phyloP scores from a whole-genome alignment of 2,329 filamentous ascomycete species.

The Ceratocystis huliohia region DNA sequence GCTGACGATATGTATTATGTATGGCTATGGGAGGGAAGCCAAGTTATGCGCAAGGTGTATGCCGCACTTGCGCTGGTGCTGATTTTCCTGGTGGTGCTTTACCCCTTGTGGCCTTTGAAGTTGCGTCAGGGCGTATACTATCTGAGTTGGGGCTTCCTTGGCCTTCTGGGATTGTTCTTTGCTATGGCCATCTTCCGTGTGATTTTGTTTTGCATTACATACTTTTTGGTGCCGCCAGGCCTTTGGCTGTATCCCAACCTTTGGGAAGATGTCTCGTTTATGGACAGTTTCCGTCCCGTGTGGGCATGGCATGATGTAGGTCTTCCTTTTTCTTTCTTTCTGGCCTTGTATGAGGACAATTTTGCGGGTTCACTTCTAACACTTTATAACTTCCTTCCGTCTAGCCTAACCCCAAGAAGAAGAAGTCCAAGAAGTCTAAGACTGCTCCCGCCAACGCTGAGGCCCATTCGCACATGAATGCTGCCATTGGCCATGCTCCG shows the following conservation, averaged over 20 bases:
- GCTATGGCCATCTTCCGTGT: constrained; percentile 94
- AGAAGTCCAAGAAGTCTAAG: constrained; percentile 42
- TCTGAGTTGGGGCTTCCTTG: constrained; percentile 83
- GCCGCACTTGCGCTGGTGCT: constrained; percentile 67
- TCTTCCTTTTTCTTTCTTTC: constrained; percentile 18
- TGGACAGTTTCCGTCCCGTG: constrained; percentile 88
- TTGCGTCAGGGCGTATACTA: constrained; percentile 94
- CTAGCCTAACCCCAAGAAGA: constrained; percentile 39
- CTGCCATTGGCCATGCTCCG: constrained; percentile 40
- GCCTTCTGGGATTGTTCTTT: constrained; percentile 86
- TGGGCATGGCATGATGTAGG: constrained; percentile 97
- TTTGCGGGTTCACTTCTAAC: constrained; percentile 22
- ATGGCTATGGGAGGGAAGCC: constrained; percentile 89
- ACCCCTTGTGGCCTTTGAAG: constrained; percentile 89
- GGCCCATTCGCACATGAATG: constrained; percentile 36
- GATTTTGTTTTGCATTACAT: constrained; percentile 85
- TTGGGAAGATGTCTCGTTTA: constrained; percentile 96
- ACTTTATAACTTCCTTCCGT: constrained; percentile 20
- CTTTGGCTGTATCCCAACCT: constrained; percentile 98
- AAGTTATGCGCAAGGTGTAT: constrained; percentile 88
- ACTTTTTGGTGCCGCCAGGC: constrained; percentile 71
- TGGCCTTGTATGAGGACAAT: not conserved
- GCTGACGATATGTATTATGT: constrained; percentile 83
- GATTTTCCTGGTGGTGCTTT: constrained; percentile 83
- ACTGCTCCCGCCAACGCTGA: constrained; percentile 25